Base-by-base conservation (phyloP, 177 flowering plant species). In the Vitis hybrid region DNA sequence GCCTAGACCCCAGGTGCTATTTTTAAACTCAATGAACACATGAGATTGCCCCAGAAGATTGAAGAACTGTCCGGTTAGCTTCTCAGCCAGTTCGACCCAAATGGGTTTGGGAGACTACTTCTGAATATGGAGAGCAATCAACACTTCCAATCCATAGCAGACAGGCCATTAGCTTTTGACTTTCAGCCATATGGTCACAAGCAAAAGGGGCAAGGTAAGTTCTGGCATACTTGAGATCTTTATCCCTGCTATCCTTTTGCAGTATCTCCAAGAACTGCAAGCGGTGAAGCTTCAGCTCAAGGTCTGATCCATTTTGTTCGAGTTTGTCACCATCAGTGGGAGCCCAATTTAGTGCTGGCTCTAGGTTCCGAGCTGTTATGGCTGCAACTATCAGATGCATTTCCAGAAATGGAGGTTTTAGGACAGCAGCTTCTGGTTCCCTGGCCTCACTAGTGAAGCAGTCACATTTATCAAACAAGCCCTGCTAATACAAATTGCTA, bases 391-490 rank as follows among this genome's bases (percentile, higher is more conserved):
- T 88, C 48, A 81, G 83, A 74, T 82, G 79, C 92, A 92, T 83
- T 66, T 89, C 89, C 56, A 81, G 27, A 76, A 87, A 92, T 18
- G 76, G 83, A 27, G 83, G 69, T 71, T 83, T 89, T 32, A 78
- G 50, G 1, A 76, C 72, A 60, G 69, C 54, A 3, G 71, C 74
- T n/a, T 87, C 93, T 63, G 81, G 72, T 64, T 83, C 89, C 27
- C 72, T 55, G 5, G 89, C 79, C 78, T 90, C 98, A 55, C 58
- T 77, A 40, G 83, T 71, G 61, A 93, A 92, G 77, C 82, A 78
- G 64, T 91, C 97, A 27, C 97, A 91, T 4, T 88, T 72, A 17
- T 91, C 92, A 78, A 92, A 92, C 48, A 88, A 76, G 30, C 97
- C 93, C 52, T 84, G 86, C 35, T 84, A 77, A 62, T 92, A 90